These are phyloP conservation scores for Bipolaris sorokiniana DNA, from an alignment of 2,329 filamentous ascomycete species.

Conservation along the genomic window DNA sequence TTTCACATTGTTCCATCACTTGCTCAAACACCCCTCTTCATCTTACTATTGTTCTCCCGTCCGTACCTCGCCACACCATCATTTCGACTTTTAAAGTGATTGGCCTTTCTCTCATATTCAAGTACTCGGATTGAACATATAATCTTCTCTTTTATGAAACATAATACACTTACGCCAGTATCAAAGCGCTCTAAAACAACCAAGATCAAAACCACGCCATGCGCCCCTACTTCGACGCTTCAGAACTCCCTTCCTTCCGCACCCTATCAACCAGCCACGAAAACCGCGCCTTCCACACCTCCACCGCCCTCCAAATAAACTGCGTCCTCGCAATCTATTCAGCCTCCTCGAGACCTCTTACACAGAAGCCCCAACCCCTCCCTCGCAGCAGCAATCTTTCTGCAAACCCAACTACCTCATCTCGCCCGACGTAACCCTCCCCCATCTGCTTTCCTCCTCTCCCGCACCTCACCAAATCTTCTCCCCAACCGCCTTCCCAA, in stretches of 20 bases:
- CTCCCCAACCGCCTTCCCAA: slow-evolving; percentile 22
- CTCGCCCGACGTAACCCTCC: too few relatives aligned
- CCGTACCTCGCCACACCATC: not conserved
- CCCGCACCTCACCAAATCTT: not conserved
- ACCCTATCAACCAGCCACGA: not conserved
- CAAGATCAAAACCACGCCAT: not conserved
- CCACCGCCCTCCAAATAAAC: not conserved
- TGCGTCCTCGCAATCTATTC: not conserved
- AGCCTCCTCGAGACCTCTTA: too few relatives aligned
- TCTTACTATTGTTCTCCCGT: slow-evolving; percentile 11
- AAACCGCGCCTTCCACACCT: not conserved
- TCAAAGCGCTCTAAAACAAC: not conserved
- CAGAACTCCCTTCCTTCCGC: slow-evolving; percentile 14
- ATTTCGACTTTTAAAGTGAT: not conserved
- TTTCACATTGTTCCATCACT: not conserved
- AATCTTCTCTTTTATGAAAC: not conserved
- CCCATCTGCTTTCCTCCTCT: not conserved
- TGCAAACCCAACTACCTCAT: not conserved
- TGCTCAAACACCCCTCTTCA: not conserved
- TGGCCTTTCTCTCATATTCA: not conserved
- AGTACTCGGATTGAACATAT: too few relatives aligned
- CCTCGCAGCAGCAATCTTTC: not conserved
- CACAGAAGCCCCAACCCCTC: not conserved
- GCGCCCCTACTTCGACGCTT: slow-evolving; percentile 16
- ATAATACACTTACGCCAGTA: not conserved